phyloP scores from a whole-genome alignment of 768 basidiomycete species.

The Leccinum sublutescens region DNA sequence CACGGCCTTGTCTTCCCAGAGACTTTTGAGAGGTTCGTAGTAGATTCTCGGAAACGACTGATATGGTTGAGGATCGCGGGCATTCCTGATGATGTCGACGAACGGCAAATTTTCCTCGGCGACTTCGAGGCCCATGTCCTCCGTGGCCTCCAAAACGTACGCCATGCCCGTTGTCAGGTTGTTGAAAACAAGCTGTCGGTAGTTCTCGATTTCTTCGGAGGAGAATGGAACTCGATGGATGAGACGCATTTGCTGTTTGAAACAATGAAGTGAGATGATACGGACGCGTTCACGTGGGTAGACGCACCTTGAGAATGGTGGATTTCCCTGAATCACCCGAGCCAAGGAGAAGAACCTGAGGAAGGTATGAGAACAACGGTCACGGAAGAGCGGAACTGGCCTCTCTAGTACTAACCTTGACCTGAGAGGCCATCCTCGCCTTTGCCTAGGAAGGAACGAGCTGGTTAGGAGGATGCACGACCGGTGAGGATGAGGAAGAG shows the following conservation, averaged over 20 bases:
- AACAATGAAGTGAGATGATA: slow-evolving; percentile 2
- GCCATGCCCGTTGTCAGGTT: slow-evolving; percentile 87
- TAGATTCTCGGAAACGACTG: slow-evolving; percentile 75
- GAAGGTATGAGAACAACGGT: not conserved
- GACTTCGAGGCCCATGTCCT: slow-evolving; percentile 80
- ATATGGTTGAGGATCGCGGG: slow-evolving; percentile 71
- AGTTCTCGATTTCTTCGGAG: slow-evolving; percentile 78
- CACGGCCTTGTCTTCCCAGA: slow-evolving; percentile 79
- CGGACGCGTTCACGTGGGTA: not conserved
- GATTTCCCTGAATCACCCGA: slow-evolving; percentile 95
- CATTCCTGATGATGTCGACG: slow-evolving; percentile 63
- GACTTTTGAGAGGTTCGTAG: slow-evolving; percentile 58
- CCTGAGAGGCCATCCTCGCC: slow-evolving; percentile 64
- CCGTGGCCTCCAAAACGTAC: slow-evolving; percentile 83
- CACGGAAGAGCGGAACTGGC: not conserved
- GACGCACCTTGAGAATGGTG: slow-evolving; percentile 76
- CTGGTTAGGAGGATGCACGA: not conserved
- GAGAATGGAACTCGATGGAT: slow-evolving; percentile 89
- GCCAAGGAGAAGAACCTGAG: slow-evolving; percentile 81
- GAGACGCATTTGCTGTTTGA: slow-evolving; percentile 86
- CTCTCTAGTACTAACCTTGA: slow-evolving; percentile 57
- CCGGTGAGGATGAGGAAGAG: not conserved
- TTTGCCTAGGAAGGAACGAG: slow-evolving; percentile 54
- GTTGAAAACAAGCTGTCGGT: slow-evolving; percentile 89
- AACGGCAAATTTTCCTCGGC: slow-evolving; percentile 56